Base-by-base conservation (phyloP, 1,139 yeast species). In the Yamadazyma dendronema region DNA sequence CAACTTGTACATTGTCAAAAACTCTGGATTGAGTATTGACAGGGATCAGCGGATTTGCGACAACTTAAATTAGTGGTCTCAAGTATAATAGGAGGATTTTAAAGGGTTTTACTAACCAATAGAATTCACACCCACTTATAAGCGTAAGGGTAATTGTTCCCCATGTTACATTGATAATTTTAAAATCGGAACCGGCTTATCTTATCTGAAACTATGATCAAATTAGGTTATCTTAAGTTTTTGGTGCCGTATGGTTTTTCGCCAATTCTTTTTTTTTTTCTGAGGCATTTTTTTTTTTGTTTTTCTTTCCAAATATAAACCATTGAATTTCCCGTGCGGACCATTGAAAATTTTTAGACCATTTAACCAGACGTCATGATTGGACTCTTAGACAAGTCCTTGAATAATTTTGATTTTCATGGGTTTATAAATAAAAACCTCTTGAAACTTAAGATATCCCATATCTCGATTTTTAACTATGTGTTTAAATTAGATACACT, bases 401-500 rank as follows among this genome's bases (percentile, higher is more conserved):
- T 31, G n/a, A 13, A 17, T 24, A 17, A 22, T 28, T 7, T 13
- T 27, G 23, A 13, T 14, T 23, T 21, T 16, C 38, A 34, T 9
- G 48, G 44, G n/a, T 46, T 46, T 26, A 44, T 53, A 13, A 39
- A 47, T 25, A 48, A 45, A 33, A 43, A 51, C 30, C 41, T 57
- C 14, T 52, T 57, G 34, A 37, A 48, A 12, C 6, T 24, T 24
- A 37, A 26, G 12, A 42, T 22, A 5, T 48, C 17, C 7, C 22
- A 19, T 11, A 8, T 36, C 2, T 30, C 41, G 8, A 35, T 48
- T 10, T 47, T 48, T 25, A 36, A 29, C n/a, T 44, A 54, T 41
- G 43, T 60, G 3, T 57, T 56, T 38, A 49, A 43, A 31, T 43
- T 55, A 15, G 40, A 47, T 14, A 8, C 6, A 6, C 39, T 54